phyloP scores from a whole-genome alignment of 495 filamentous ascomycete species.

The Penicillium taxi region DNA sequence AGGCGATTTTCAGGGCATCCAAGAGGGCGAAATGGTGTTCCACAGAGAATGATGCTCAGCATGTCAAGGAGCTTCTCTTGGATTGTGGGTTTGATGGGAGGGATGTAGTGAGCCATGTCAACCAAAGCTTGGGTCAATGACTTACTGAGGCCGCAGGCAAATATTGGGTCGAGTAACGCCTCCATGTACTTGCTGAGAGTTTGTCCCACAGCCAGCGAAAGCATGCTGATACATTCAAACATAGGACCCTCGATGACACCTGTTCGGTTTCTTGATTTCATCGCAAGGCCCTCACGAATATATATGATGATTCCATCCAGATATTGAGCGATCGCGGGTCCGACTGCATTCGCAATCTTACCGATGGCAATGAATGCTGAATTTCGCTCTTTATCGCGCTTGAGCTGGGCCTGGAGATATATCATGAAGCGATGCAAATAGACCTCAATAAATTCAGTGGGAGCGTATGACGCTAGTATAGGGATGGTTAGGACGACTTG shows the following conservation, averaged over 20 bases:
- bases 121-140: constrained; percentile 90
- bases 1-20: constrained; percentile 72
- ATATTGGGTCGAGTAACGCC: constrained; percentile 88
- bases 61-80: constrained; percentile 92
- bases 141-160: constrained; percentile 86
- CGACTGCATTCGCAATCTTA: constrained; percentile 90
- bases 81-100: constrained; percentile 82
- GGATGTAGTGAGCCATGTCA: constrained; percentile 98
- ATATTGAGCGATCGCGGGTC: constrained; percentile 87
- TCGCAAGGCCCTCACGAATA: constrained; percentile 79
- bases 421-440: constrained; percentile 97
- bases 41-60: constrained; percentile 87
- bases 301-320: constrained; percentile 87
- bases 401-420: constrained; percentile 88
- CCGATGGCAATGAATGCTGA: constrained; percentile 92
- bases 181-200: constrained; percentile 98
- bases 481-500: constrained; percentile 87
- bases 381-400: constrained; percentile 87
- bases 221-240: constrained; percentile 95
- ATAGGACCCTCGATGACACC: constrained; percentile 78
- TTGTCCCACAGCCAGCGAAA: constrained; percentile 90
- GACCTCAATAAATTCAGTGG: constrained; percentile 68
- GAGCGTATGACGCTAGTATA: constrained; percentile 85
- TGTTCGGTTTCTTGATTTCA: constrained; percentile 68
- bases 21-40: constrained; percentile 81